phyloP scores from a whole-genome alignment of 2,329 filamentous ascomycete species.

The Epichloe festucae region DNA sequence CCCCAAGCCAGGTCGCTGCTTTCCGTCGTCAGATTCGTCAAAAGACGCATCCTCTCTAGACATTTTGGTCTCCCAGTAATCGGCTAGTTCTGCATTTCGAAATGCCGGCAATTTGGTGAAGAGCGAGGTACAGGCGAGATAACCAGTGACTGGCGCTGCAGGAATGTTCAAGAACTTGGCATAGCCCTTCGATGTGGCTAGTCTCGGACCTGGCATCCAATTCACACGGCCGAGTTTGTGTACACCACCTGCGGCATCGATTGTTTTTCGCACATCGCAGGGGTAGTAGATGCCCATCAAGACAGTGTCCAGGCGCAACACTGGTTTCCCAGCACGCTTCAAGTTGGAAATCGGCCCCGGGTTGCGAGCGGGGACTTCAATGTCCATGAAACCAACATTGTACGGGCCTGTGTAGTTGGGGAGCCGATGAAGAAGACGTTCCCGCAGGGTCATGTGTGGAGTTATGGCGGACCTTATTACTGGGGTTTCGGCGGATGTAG shows the following conservation, averaged over 20 bases:
- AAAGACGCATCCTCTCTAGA: constrained; percentile 22
- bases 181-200: constrained; percentile 45
- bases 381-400: constrained; percentile 53
- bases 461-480: constrained; percentile 10
- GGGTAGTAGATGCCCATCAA: constrained; percentile 56
- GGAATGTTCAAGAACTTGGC: constrained; percentile 45
- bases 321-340: constrained; percentile 24
- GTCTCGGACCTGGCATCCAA: constrained; percentile 47
- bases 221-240: constrained; percentile 38
- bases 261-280: constrained; percentile 25
- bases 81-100: constrained; percentile 44
- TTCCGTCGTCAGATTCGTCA: constrained; percentile 12
- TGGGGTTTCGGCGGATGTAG: not conserved
- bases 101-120: constrained; percentile 54
- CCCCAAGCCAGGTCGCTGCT: constrained; percentile 12
- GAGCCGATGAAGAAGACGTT: constrained; percentile 33
- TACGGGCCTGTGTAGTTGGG: constrained; percentile 53
- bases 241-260: constrained; percentile 15
- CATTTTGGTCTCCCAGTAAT: constrained; percentile 35
- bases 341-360: constrained; percentile 28
- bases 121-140: constrained; percentile 44
- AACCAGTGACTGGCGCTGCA: constrained; percentile 33
- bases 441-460: constrained; percentile 20
- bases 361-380: constrained; percentile 44
- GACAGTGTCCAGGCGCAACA: constrained; percentile 38